Evolutionary conservation across 805 yeast species (phyloP), one percentile per base, ranked within the genome.

Genomic region (Lachancea meyersii): DNA sequence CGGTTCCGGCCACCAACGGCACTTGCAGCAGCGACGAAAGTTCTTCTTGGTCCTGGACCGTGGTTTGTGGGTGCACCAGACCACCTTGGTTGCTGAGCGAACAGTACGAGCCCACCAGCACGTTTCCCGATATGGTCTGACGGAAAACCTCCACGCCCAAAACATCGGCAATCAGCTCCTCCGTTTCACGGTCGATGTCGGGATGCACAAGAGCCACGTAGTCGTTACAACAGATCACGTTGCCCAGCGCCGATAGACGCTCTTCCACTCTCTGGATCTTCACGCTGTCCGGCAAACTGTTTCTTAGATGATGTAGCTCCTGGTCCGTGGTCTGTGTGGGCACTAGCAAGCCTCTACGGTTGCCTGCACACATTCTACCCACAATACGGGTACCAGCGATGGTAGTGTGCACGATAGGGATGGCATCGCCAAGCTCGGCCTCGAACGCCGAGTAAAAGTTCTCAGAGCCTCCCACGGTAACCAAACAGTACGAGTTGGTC

Each of bases 121-220:
- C 97, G 67, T 93, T 91, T 54, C 97, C 97, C 11, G 98, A 97
- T 56, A 93, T 89, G 37, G 99, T 93, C 69, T 93, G 98, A 72
- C 97, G 83, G 77, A 93, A 93, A 35, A 93, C 99, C 70, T 93
- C 99, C 41, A 93, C 99, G 47, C 98, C 99, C 46, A 93, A 75
- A 13, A 89, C 96, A 67, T 93, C 99, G 35, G 97, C 95, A 62
- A 93, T 93, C 55, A 93, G 72, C 71, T 93, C 99, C 71, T 93
- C 99, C 41, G 98, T 93, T 69, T 93, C 99, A 64, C 98, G 82
- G 73, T 93, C 99, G 52, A 93, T 87, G 71, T 93, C 99, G 40
- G 99, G 99, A 68, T 93, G 99, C 42, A 93, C 98, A 52, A 93
- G 76, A 3, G 99, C 99, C 56, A 94, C 99, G 64, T 93, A 93